Conservation (phyloP, 2,329 filamentous ascomycete genomes). For the Keithomyces neogunnii region DNA sequence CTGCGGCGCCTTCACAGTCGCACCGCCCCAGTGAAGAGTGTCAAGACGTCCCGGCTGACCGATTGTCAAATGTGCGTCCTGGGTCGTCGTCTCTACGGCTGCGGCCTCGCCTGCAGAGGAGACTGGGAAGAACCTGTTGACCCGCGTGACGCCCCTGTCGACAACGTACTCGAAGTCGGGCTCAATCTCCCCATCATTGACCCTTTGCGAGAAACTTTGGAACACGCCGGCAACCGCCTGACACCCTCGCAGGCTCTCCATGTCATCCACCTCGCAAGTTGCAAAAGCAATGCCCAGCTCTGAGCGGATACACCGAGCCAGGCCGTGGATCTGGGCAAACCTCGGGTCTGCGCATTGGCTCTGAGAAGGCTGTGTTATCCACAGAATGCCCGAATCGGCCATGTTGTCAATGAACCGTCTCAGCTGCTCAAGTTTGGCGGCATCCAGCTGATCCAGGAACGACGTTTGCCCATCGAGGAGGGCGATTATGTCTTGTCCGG, state of each 20-base stretch:
- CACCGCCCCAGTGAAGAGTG: neutral
- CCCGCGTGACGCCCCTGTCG: neutral
- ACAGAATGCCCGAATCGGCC: neutral
- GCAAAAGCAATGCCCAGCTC: slow-evolving; percentile 7
- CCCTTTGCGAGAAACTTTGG: neutral
- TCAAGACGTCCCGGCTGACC: neutral
- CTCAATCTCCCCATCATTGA: neutral
- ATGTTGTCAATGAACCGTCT: neutral
- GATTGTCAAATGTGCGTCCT: neutral
- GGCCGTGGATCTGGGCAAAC: slow-evolving; percentile 4
- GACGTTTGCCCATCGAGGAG: neutral
- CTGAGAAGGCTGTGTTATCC: slow-evolving; percentile 7
- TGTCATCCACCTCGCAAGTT: slow-evolving; percentile 5
- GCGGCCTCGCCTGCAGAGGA: neutral
- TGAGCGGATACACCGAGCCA: slow-evolving; percentile 4
- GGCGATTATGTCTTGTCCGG: neutral
- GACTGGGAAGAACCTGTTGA: neutral
- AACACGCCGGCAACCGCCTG: neutral
- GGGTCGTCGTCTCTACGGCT: neutral
- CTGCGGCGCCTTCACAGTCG: neutral
- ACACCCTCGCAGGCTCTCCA: neutral
- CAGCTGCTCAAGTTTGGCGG: neutral
- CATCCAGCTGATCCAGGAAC: neutral
- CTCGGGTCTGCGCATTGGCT: slow-evolving; percentile 4
- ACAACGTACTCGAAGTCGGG: neutral